Percentiles rank a stretch among this genome's conserved stretches.
Conservation (phyloP, 2,329 filamentous ascomycete species). For the Talaromyces verruculosus region DNA sequence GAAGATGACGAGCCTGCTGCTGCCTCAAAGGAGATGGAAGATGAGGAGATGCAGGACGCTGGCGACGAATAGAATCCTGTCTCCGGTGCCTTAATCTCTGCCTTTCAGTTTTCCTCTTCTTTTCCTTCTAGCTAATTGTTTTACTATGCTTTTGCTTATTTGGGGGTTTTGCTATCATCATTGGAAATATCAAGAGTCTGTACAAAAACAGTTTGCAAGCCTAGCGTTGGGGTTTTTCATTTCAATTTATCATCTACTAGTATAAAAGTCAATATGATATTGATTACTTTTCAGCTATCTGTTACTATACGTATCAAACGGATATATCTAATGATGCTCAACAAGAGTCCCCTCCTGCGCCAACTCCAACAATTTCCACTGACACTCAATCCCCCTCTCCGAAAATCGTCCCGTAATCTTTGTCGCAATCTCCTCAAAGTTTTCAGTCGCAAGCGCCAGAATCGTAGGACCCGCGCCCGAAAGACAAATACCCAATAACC, state of each 20-base stretch:
- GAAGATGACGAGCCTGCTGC: slow-evolving; percentile 27
- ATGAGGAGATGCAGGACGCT: slow-evolving; percentile 26
- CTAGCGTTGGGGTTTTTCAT: slow-evolving; percentile 14
- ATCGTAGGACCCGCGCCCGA: slow-evolving; percentile 96
- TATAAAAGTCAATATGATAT: slow-evolving; percentile 8
- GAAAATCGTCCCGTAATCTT: slow-evolving; percentile 75
- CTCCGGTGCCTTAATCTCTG: neutral
- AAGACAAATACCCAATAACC: slow-evolving; percentile 88
- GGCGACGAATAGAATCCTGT: slow-evolving; percentile 18
- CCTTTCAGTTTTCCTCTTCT: slow-evolving; percentile 4
- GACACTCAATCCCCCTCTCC: slow-evolving; percentile 65
- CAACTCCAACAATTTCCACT: slow-evolving; percentile 85
- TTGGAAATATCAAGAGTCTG: slow-evolving; percentile 12
- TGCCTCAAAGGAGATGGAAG: slow-evolving; percentile 30
- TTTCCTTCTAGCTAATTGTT: slow-evolving; percentile 5
- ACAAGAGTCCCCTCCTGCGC: slow-evolving; percentile 63
- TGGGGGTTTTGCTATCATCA: neutral
- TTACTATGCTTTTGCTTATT: slow-evolving; percentile 12
- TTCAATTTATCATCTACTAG: neutral
- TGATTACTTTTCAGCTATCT: neutral
- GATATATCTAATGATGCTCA: slow-evolving; percentile 17
- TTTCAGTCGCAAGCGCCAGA: slow-evolving; percentile 82
- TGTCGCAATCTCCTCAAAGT: slow-evolving; percentile 83
- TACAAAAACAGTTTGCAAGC: slow-evolving; percentile 17
- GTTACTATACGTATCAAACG: neutral